These are phyloP conservation scores for Mortierella hygrophila DNA, from an alignment of 192 early-diverging fungal genomes.

Conservation along the genomic window DNA sequence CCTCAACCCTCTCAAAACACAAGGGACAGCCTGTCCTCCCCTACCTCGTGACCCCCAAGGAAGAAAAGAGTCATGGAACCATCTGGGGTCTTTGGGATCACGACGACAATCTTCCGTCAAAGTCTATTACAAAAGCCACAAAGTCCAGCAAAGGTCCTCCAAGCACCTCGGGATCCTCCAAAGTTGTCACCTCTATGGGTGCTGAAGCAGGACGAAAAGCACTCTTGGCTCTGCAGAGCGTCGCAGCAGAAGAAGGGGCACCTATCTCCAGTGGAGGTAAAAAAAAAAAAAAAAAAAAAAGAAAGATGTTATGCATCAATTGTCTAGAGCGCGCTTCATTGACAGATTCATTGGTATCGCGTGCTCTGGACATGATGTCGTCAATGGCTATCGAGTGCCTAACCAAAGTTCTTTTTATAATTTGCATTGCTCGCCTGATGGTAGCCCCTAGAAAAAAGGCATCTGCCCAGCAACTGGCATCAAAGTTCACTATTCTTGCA, in stretches of 20 bases:
- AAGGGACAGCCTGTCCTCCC: slow-evolving; percentile 48
- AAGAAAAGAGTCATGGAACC: slow-evolving; percentile 51
- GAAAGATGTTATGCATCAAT: background rate
- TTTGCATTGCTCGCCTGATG: slow-evolving; percentile 5
- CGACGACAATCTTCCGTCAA: slow-evolving; percentile 25
- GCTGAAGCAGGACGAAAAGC: slow-evolving; percentile 51
- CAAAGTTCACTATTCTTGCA: slow-evolving; percentile 49
- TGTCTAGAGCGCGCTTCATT: no score
- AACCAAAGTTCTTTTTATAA: background rate
- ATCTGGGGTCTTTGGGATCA: slow-evolving; percentile 54
- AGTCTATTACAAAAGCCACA: slow-evolving; percentile 29
- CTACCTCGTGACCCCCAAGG: slow-evolving; percentile 49
- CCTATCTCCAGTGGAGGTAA: slow-evolving; percentile 41
- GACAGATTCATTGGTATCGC: background rate
- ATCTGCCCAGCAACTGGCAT: slow-evolving; percentile 46
- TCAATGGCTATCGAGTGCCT: background rate
- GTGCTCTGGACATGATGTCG: slow-evolving; percentile 3
- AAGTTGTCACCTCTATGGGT: slow-evolving; percentile 50
- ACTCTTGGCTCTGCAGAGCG: slow-evolving; percentile 47
- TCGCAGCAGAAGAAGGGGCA: slow-evolving; percentile 43
- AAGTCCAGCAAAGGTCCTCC: slow-evolving; percentile 45
- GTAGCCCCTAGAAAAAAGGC: slow-evolving; percentile 44
- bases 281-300: slow-evolving; percentile 7
- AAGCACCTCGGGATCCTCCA: slow-evolving; percentile 53
- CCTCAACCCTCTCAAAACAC: slow-evolving; percentile 53